A percentile compares a stretch with the other conserved stretches of the same genome.
These are phyloP conservation scores for Phyllachora maydis DNA, from an alignment of 2,329 filamentous ascomycete genomes.

Conservation along the genomic window DNA sequence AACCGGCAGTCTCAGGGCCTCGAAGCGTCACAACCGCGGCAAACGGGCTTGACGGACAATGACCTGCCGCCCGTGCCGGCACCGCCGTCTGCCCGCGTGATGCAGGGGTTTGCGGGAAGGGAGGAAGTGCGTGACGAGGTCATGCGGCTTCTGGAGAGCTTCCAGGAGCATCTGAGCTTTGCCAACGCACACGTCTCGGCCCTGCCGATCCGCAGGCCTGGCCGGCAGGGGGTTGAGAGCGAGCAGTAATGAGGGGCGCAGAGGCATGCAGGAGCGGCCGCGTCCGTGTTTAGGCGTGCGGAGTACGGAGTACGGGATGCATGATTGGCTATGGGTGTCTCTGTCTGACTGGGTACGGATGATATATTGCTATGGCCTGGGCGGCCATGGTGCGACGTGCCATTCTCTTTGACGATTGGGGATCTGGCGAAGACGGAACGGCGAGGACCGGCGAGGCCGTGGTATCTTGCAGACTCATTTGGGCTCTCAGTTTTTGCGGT, in stretches of 20 bases:
- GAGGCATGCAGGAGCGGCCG: too few species aligned
- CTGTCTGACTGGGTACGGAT: too few species aligned
- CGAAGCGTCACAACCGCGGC: constrained; percentile 1
- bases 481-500: too few species aligned
- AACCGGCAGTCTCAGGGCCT: constrained; percentile 1
- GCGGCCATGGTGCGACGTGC: too few species aligned
- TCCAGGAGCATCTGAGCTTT: constrained; percentile 12
- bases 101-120: constrained; percentile 15
- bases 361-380: too few species aligned
- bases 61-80: constrained; percentile 17
- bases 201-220: constrained; percentile 8
- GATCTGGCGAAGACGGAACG: too few species aligned
- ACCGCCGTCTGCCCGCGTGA: constrained; percentile 26
- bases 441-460: too few species aligned
- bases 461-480: too few species aligned
- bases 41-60: too few species aligned
- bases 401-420: too few species aligned
- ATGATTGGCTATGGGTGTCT: too few species aligned
- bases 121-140: constrained; percentile 12
- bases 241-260: too few species aligned
- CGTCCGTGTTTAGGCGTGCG: background rate
- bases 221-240: constrained; percentile 4
- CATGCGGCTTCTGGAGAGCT: constrained; percentile 11
- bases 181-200: constrained; percentile 9
- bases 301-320: constrained; percentile 1